Evolutionary conservation across 257 asterid species (phyloP).

Genomic region (Primulina tabacum): DNA sequence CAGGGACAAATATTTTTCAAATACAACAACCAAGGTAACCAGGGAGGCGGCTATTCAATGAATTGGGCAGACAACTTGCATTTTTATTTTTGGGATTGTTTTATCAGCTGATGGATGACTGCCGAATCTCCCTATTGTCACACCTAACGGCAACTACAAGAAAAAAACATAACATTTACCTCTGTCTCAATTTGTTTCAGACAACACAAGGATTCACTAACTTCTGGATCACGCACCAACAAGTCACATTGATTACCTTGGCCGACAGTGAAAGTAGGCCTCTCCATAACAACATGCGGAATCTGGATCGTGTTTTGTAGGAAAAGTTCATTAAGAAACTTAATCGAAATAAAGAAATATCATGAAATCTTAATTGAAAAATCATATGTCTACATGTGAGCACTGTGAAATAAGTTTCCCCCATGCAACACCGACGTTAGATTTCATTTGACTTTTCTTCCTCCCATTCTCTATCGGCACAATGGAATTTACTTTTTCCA

Average conservation of each 20-base stretch:
- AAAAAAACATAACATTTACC: slow-evolving; percentile 40
- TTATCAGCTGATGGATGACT: not conserved
- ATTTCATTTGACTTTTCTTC: slow-evolving; percentile 52
- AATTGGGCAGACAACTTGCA: not conserved
- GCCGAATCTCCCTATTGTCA: not conserved
- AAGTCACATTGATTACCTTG: slow-evolving; percentile 44
- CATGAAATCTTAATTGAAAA: not conserved
- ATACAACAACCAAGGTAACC: not conserved
- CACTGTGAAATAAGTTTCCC: slow-evolving; percentile 79
- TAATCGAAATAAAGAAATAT: not conserved
- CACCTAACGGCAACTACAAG: not conserved
- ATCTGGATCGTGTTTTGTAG: slow-evolving; percentile 34
- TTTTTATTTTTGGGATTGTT: too few relatives aligned
- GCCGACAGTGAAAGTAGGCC: slow-evolving; percentile 34
- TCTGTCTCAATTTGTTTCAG: slow-evolving; percentile 62
- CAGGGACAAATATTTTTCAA: not conserved
- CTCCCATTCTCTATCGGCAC: slow-evolving; percentile 34
- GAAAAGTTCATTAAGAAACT: not conserved
- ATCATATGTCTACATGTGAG: slow-evolving; percentile 47
- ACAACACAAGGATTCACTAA: slow-evolving; percentile 63
- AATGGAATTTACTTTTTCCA: slow-evolving; percentile 40
- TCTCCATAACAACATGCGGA: slow-evolving; percentile 64
- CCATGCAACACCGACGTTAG: slow-evolving; percentile 67
- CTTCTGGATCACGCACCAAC: slow-evolving; percentile 58
- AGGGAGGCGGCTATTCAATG: not conserved